Percentiles rank a stretch among this genome's conserved stretches.
Conservation (phyloP, 2,329 filamentous ascomycete species). For the Aureobasidium sp. region DNA sequence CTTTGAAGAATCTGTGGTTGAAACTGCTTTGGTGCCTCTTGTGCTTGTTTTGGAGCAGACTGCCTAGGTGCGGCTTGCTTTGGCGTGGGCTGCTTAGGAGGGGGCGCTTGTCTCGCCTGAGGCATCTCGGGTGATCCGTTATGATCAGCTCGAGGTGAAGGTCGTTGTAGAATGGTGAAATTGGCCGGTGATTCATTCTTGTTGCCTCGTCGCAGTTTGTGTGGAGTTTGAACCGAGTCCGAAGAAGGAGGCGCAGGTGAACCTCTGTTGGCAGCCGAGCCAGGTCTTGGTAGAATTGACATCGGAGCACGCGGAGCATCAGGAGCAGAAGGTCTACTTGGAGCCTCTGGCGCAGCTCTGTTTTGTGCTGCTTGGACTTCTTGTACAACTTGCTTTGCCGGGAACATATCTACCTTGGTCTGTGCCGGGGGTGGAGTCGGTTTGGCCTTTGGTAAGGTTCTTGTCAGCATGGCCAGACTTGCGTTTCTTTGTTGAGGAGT, state of each 20-base stretch:
- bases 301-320: constrained; percentile 4
- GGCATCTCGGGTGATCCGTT: constrained; percentile 12
- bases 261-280: background rate
- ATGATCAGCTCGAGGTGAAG: constrained; percentile 8
- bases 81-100: background rate
- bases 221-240: background rate
- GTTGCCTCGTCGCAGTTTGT: constrained; percentile 12
- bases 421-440: constrained; percentile 1
- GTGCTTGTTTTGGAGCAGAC: constrained; percentile 4
- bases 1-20: constrained; percentile 24
- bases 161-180: constrained; percentile 16
- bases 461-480: constrained; percentile 25
- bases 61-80: constrained; percentile 13
- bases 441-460: constrained; percentile 22
- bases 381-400: constrained; percentile 12
- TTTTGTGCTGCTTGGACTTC: background rate
- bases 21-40: constrained; percentile 19
- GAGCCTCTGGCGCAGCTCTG: background rate
- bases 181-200: constrained; percentile 11
- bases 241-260: constrained; percentile 17
- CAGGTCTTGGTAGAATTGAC: constrained; percentile 14
- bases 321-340: background rate
- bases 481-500: constrained; percentile 15
- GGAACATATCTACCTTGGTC: constrained; percentile 5
- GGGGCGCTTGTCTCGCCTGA: background rate